Conservation (phyloP, 306 rosid species). For the Gastrolobium bilobum region DNA sequence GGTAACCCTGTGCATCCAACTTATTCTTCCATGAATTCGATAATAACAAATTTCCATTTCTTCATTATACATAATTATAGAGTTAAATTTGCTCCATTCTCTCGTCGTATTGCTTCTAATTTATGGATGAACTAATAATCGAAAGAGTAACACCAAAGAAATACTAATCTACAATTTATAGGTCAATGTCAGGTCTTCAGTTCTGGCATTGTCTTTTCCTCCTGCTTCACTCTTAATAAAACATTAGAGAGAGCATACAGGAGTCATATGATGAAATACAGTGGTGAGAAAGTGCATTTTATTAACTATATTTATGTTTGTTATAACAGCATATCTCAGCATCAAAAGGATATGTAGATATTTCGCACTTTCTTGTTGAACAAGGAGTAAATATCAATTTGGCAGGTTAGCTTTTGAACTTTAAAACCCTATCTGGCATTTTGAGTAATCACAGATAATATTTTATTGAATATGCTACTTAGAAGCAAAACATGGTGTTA, state of each 20-base stretch:
- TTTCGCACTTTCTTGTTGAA: slow-evolving; percentile 61
- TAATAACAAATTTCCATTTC: not conserved
- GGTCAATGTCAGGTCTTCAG: slow-evolving; percentile 14
- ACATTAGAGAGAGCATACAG: not conserved
- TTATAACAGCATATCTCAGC: slow-evolving; percentile 65
- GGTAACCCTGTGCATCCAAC: slow-evolving; percentile 51
- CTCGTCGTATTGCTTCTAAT: slow-evolving; percentile 2
- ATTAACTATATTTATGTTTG: slow-evolving; percentile 30
- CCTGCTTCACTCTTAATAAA: not conserved
- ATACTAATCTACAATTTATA: not conserved
- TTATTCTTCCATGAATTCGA: not conserved
- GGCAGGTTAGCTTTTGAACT: slow-evolving; percentile 55
- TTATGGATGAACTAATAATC: slow-evolving; percentile 5
- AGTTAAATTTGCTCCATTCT: not conserved
- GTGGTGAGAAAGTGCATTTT: slow-evolving; percentile 5
- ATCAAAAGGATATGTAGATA: slow-evolving; percentile 67
- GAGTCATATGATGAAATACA: slow-evolving; percentile 14
- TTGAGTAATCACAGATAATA: not conserved
- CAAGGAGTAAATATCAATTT: slow-evolving; percentile 54
- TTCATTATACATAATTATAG: not conserved
- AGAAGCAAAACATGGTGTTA: slow-evolving; percentile 25
- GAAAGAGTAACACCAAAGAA: not conserved
- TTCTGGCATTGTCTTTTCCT: slow-evolving; percentile 8
- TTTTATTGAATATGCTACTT: slow-evolving; percentile 3
- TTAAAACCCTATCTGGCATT: not conserved